Evolutionary conservation across 805 yeast species (phyloP).

Genomic region (Debaryomyces castellii): DNA sequence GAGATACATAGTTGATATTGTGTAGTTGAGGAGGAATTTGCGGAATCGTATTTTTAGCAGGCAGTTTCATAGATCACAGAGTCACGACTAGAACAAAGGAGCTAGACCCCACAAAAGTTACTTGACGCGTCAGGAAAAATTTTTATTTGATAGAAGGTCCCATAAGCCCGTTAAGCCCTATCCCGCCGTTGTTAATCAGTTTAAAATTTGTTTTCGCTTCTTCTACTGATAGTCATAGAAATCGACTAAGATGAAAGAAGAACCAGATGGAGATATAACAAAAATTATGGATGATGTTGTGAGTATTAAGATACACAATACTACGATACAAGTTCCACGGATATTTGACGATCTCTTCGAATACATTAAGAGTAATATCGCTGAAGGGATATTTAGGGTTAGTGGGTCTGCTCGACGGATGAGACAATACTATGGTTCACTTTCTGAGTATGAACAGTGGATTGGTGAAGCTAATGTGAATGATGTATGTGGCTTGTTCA

Average conservation of each 20-base stretch:
- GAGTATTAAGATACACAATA: not conserved
- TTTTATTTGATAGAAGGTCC: not conserved
- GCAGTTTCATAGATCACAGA: not conserved
- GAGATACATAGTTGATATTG: too few relatives aligned
- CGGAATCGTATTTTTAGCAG: not conserved
- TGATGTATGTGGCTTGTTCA: slow-evolving; percentile 28
- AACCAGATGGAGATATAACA: not conserved
- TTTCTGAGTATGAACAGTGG: slow-evolving; percentile 16
- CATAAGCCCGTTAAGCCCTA: not conserved
- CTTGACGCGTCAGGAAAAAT: not conserved
- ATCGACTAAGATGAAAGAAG: not conserved
- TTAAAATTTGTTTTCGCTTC: not conserved
- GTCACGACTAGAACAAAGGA: not conserved
- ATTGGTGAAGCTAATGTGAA: slow-evolving; percentile 18
- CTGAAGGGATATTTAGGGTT: slow-evolving; percentile 31
- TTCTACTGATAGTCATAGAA: not conserved
- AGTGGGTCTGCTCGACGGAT: slow-evolving; percentile 30
- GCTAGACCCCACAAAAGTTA: not conserved
- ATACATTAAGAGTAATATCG: slow-evolving; percentile 15
- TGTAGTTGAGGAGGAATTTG: not conserved
- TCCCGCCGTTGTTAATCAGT: not conserved
- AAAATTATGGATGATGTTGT: not conserved
- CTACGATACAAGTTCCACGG: slow-evolving; percentile 15
- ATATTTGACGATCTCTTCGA: slow-evolving; percentile 19
- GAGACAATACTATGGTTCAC: slow-evolving; percentile 14